Evolutionary conservation across 2,329 filamentous ascomycete species (phyloP).

Genomic region (Paecilomyces niveus): DNA sequence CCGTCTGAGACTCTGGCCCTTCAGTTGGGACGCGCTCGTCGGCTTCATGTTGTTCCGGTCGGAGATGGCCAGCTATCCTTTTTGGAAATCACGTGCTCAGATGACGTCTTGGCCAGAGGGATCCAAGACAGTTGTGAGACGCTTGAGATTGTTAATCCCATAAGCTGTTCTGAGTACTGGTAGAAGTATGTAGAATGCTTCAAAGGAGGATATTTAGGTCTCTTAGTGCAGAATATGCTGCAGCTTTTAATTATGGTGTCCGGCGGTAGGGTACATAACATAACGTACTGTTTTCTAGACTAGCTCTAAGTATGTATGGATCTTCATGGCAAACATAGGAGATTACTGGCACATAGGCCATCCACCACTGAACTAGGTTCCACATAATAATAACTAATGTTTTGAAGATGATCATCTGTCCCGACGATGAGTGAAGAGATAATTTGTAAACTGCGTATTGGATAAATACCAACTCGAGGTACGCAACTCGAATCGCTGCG

Average conservation of each 20-base stretch:
- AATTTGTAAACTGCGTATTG: no score
- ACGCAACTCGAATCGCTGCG: not conserved
- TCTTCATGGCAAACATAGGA: not conserved
- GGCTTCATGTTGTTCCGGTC: constrained; percentile 7
- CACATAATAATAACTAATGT: not conserved
- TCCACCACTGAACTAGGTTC: not conserved
- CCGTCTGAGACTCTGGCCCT: not conserved
- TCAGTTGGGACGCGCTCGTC: not conserved
- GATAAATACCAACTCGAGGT: no score
- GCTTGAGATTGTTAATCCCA: no score
- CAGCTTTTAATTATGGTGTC: not conserved
- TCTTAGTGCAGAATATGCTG: not conserved
- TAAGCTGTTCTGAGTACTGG: no score
- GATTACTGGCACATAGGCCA: not conserved
- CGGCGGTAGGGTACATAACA: not conserved
- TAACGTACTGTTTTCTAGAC: not conserved
- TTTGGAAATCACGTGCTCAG: not conserved
- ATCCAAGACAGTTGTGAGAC: no score
- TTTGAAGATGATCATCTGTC: not conserved
- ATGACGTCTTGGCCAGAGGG: not conserved
- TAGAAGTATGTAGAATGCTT: no score
- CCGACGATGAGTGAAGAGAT: not conserved
- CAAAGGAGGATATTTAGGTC: no score
- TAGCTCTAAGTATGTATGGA: not conserved
- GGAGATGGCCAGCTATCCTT: constrained; percentile 12